Evolutionary conservation across 139 green algal genomes (phyloP).

Genomic region (Tetraselmis striata): DNA sequence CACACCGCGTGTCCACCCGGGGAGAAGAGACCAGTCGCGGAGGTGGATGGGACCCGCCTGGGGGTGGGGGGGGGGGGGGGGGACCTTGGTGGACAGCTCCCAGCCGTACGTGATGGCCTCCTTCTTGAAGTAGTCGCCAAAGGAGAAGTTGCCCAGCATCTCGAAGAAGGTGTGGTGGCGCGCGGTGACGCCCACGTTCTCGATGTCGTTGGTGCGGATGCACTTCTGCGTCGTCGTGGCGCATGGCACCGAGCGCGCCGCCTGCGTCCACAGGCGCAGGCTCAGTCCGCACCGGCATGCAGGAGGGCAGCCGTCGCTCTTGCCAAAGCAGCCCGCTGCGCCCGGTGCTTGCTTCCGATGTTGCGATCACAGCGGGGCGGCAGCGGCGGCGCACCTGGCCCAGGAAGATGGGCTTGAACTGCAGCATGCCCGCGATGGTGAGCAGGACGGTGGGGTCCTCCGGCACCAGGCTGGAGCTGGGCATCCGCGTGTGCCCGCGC

Average conservation of each 20-base stretch:
- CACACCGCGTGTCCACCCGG: not conserved
- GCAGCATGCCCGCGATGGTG: conserved; percentile 89
- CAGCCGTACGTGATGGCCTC: conserved; percentile 80
- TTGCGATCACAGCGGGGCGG: no score
- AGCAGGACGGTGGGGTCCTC: conserved; percentile 88
- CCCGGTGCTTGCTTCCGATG: no score
- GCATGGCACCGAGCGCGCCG: conserved; percentile 36
- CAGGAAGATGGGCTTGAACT: conserved; percentile 96
- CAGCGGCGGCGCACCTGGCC: conserved; percentile 64
- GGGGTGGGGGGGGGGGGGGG: no score
- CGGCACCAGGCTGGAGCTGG: conserved; percentile 77
- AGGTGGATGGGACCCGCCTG: no score
- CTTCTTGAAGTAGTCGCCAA: conserved; percentile 93
- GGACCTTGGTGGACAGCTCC: conserved; percentile 78
- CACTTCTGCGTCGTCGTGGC: conserved; percentile 94
- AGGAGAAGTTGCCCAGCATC: conserved; percentile 94
- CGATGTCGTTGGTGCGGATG: conserved; percentile 93
- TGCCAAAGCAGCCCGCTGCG: no score
- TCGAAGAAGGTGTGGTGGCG: conserved; percentile 97
- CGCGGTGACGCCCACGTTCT: conserved; percentile 89
- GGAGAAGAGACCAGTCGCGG: not conserved
- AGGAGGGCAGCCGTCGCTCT: no score
- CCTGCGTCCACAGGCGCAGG: conserved; percentile 18
- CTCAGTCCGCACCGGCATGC: no score
- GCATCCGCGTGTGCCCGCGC: conserved; percentile 63